phyloP scores from a whole-genome alignment of 208 protist genomes.

The Acanthamoeba castellanii region DNA sequence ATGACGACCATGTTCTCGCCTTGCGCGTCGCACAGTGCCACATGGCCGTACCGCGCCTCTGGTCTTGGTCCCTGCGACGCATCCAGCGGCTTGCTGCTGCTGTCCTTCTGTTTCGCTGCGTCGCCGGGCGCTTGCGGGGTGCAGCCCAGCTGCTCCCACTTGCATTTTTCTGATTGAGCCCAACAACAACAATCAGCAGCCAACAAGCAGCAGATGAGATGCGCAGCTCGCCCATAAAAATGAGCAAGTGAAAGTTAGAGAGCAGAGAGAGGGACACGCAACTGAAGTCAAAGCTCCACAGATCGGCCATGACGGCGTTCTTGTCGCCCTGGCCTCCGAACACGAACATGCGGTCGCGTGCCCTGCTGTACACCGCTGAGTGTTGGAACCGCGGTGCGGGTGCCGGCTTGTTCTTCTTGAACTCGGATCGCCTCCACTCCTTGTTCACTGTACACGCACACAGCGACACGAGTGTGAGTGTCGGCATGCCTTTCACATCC shows the following conservation, averaged over 20 bases:
- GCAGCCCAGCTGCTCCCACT: neutral
- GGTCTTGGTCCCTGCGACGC: neutral
- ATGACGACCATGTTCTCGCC: conserved; percentile 19
- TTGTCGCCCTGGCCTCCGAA: conserved; percentile 19
- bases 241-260: neutral
- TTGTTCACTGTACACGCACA: neutral
- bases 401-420: neutral
- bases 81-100: neutral
- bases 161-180: neutral
- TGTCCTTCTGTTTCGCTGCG: no score
- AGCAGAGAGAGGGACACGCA: neutral
- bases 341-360: conserved; percentile 43
- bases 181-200: neutral
- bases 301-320: neutral
- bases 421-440: neutral
- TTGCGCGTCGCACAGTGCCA: neutral
- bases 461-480: no score
- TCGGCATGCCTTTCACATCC: no score
- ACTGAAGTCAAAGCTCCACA: conserved; percentile 63
- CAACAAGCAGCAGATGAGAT: neutral
- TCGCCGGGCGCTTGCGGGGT: neutral
- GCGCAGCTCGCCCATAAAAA: no score
- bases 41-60: neutral
- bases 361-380: conserved; percentile 15
- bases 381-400: conserved; percentile 17